A percentile compares a stretch with the other conserved stretches of the same genome.
Evolutionary conservation across 2,329 filamentous ascomycete species (phyloP).

Genomic region (Eurotiales sp.): DNA sequence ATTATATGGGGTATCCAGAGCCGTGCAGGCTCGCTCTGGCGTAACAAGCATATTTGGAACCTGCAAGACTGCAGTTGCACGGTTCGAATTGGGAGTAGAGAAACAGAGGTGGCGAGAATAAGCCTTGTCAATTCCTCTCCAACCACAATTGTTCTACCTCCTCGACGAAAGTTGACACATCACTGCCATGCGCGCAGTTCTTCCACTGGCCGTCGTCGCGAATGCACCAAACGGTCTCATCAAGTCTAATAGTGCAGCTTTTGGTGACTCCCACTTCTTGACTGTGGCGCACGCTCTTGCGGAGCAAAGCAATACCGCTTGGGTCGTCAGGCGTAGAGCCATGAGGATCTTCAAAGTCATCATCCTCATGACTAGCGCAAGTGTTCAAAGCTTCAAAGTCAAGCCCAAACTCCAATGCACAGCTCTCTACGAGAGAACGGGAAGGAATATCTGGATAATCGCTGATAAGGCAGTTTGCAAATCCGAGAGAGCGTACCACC

Average conservation of each 20-base stretch:
- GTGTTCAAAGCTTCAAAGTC: conserved; percentile 77
- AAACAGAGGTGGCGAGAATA: no score
- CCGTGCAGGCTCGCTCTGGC: no score
- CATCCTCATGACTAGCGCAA: conserved; percentile 74
- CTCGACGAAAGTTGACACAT: conserved; percentile 62
- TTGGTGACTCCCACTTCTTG: conserved; percentile 60
- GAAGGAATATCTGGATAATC: conserved; percentile 76
- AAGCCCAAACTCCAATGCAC: conserved; percentile 85
- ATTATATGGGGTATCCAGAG: no score
- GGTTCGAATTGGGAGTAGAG: no score
- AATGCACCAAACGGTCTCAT: conserved; percentile 79
- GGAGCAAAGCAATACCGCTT: conserved; percentile 45
- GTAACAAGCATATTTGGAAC: no score
- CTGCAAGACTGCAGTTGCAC: no score
- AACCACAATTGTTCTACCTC: conserved; percentile 70
- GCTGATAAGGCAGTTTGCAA: conserved; percentile 81
- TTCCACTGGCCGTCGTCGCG: conserved; percentile 75
- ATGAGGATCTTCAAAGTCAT: conserved; percentile 46
- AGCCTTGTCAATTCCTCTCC: conserved; percentile 24
- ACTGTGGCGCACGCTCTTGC: conserved; percentile 50
- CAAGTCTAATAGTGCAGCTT: conserved; percentile 75
- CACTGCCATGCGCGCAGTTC: conserved; percentile 62
- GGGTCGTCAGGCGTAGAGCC: conserved; percentile 60
- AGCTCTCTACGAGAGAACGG: conserved; percentile 74
- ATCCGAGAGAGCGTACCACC: conserved; percentile 84